These are phyloP conservation scores for Crithidia mellificae DNA, from an alignment of 208 protist genomes.

Conservation along the genomic window DNA sequence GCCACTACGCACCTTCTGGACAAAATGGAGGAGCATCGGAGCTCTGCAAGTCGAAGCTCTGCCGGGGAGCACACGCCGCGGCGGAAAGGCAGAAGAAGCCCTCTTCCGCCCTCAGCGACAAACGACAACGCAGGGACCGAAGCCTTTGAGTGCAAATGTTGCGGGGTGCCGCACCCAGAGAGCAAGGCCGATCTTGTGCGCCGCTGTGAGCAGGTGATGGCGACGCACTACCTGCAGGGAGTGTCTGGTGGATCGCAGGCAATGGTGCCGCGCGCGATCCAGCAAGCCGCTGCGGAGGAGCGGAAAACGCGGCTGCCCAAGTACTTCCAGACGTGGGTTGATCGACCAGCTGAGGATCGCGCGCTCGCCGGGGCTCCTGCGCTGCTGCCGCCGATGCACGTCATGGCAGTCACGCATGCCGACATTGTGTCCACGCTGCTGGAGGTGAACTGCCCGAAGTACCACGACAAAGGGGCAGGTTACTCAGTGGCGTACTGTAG, in stretches of 20 bases:
- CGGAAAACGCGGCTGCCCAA: conserved; percentile 49
- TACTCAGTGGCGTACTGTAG: conserved; percentile 84
- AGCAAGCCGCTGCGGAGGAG: conserved; percentile 41
- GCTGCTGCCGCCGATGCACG: conserved; percentile 69
- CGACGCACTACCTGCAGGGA: conserved; percentile 48
- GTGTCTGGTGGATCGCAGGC: conserved; percentile 6
- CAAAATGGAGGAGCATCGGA: conserved; percentile 16
- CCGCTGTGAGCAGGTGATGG: conserved; percentile 58
- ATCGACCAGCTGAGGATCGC: conserved; percentile 22
- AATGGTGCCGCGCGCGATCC: conserved; percentile 47
- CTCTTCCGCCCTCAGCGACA: conserved; percentile 3
- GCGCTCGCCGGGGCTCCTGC: conserved; percentile 25
- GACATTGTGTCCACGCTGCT: conserved; percentile 65
- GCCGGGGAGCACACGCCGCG: not conserved
- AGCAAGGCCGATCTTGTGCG: conserved; percentile 44
- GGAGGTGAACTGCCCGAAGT: conserved; percentile 68
- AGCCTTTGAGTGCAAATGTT: conserved; percentile 18
- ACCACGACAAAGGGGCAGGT: conserved; percentile 46
- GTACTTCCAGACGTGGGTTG: conserved; percentile 46
- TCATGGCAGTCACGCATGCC: conserved; percentile 81
- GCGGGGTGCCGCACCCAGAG: conserved; percentile 62
- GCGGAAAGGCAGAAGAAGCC: conserved; percentile 8
- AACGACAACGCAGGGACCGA: not conserved
- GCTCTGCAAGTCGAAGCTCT: not conserved
- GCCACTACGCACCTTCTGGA: conserved; percentile 11